Base-by-base conservation (phyloP, 768 basidiomycete genomes). In the Lentinula sp. region DNA sequence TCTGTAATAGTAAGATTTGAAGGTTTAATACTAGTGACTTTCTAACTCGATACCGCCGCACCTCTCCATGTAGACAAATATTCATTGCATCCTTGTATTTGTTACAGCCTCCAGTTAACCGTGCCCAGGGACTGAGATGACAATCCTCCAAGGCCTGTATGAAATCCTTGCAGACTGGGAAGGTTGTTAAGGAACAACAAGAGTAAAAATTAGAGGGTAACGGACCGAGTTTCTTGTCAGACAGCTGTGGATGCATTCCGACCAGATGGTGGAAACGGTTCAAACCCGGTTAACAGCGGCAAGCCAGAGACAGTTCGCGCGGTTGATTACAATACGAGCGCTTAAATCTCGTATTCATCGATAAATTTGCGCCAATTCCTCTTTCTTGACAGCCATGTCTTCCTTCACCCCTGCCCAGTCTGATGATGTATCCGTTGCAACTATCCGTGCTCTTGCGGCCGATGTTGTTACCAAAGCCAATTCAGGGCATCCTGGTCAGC, bases 401-500 rank as follows among this genome's bases (percentile, higher is more conserved):
- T 63, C 71, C 63, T 80, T 79, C 69, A 66, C 68, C 52, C 68
- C 74, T 59, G 66, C 73, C 66, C 69, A 72, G 46, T 66, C 78
- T 56, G 90, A 92, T 70, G 77, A 82, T 62, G 68, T 79, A 60
- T 79, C 85, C 66, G 78, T 91, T 65, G 82, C 86, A 60, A 88
- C 88, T 59, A 91, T 90, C 73, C 86, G 90, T 62, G 82, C 85
- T 45, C 84, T 92, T 63, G 86, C 89, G 59, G 87, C 84, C 41
- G 88, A 88, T 77, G 80, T 86, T 66, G 90, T 91, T 51, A 86
- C 75, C 65, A 91, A 93, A 76, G 90, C 93, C 69, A 96, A 96
- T 85, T 94, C 92, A 66, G 94, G 94, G 61, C 94, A 95, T 74
- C 94, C 92, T 63, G 93, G 93, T 88, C 63, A 53, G 79, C 61